These are phyloP conservation scores for Curvularia sp. DNA, from an alignment of 2,329 filamentous ascomycete genomes.

Conservation along the genomic window DNA sequence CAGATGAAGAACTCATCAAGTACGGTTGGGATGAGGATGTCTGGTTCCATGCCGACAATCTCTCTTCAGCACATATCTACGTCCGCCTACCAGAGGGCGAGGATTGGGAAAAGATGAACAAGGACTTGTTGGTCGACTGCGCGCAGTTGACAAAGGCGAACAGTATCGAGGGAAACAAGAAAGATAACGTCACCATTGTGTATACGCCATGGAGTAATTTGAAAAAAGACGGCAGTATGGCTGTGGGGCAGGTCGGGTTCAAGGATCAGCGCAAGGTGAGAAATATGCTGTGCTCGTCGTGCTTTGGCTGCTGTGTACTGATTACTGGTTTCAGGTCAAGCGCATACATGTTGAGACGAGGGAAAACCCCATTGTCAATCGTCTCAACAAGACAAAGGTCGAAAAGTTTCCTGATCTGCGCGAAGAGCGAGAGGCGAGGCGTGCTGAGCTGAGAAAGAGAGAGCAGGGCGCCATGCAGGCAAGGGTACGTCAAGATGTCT, in stretches of 20 bases:
- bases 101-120: conserved; percentile 81
- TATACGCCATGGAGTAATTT: conserved; percentile 98
- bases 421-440: conserved; percentile 79
- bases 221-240: conserved; percentile 95
- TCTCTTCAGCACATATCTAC: conserved; percentile 96
- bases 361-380: conserved; percentile 91
- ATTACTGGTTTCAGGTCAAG: conserved; percentile 66
- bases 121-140: conserved; percentile 80
- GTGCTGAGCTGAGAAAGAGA: conserved; percentile 73
- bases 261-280: conserved; percentile 77
- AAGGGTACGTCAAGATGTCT: conserved; percentile 59
- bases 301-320: conserved; percentile 4
- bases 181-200: conserved; percentile 94
- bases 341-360: conserved; percentile 79
- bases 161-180: conserved; percentile 99
- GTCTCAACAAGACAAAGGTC: conserved; percentile 95
- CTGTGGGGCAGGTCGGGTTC: conserved; percentile 91
- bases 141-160: conserved; percentile 99
- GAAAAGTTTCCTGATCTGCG: conserved; percentile 86
- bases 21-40: conserved; percentile 95
- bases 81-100: conserved; percentile 80
- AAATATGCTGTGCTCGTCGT: not conserved
- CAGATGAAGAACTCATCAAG: conserved; percentile 97
- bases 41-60: conserved; percentile 98
- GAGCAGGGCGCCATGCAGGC: conserved; percentile 70